phyloP scores from a whole-genome alignment of 352 stramenopile species.

The Globisporangium sylvaticum region DNA sequence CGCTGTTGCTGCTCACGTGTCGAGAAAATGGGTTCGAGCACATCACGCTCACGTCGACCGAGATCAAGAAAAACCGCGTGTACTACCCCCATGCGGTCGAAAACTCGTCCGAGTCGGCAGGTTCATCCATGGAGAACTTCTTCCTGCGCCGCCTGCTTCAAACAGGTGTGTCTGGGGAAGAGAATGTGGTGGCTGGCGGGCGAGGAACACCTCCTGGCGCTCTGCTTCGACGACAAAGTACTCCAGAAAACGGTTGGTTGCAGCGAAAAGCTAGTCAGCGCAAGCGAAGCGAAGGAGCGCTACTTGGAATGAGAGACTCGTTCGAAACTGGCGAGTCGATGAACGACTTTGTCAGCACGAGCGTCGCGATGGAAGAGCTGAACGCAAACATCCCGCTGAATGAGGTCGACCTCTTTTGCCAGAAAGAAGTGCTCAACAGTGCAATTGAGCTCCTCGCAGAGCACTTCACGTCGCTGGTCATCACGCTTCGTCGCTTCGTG shows the following conservation, averaged over 20 bases:
- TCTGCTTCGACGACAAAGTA: conserved; percentile 6
- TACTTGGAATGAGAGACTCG: conserved; percentile 27
- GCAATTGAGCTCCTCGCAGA: conserved; percentile 46
- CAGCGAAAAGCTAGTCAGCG: conserved; percentile 24
- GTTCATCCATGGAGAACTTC: conserved; percentile 45
- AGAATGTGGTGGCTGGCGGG: conserved; percentile 10
- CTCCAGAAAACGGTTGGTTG: conserved; percentile 26
- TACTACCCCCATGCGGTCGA: conserved; percentile 54
- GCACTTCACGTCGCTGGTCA: conserved; percentile 36
- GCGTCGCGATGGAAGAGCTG: conserved; percentile 49
- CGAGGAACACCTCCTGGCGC: not conserved
- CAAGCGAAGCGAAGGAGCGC: conserved; percentile 3
- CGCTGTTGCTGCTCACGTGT: conserved; percentile 55
- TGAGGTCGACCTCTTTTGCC: conserved; percentile 28
- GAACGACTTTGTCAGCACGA: conserved; percentile 43
- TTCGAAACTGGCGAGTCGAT: conserved; percentile 44
- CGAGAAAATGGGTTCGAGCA: conserved; percentile 56
- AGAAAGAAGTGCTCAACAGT: conserved; percentile 37
- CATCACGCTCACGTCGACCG: conserved; percentile 32
- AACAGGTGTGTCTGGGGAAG: conserved; percentile 16
- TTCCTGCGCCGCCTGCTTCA: conserved; percentile 50
- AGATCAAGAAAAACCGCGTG: conserved; percentile 49
- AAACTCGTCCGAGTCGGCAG: conserved; percentile 20
- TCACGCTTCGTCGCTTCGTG: conserved; percentile 29
- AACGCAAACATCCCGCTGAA: conserved; percentile 49